Evolutionary conservation across 257 asterid genomes (phyloP).

Genomic region (Ocimum tenuiflorum): DNA sequence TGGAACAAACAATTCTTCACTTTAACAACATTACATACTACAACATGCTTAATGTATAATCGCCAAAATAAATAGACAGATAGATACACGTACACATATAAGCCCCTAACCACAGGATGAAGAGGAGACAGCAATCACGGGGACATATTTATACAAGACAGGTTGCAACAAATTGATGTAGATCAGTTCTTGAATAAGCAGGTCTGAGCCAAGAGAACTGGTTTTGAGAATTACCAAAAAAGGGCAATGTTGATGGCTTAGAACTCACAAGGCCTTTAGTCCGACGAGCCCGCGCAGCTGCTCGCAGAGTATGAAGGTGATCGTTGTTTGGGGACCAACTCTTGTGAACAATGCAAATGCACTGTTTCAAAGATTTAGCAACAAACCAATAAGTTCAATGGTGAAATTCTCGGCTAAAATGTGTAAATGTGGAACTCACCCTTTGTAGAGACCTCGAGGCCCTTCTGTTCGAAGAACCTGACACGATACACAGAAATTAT

Average conservation of each 20-base stretch:
- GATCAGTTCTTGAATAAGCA: no score
- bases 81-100: not conserved
- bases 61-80: not conserved
- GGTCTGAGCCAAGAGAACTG: no score
- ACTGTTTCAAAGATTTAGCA: slow-evolving; percentile 42
- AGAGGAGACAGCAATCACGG: not conserved
- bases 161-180: no score
- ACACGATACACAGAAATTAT: slow-evolving; percentile 3
- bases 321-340: slow-evolving; percentile 84
- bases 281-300: slow-evolving; percentile 76
- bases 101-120: not conserved
- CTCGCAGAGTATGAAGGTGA: slow-evolving; percentile 82
- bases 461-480: slow-evolving; percentile 89
- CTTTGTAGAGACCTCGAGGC: slow-evolving; percentile 85
- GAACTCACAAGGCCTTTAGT: slow-evolving; percentile 52
- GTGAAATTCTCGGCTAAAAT: no score
- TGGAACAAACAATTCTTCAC: no score
- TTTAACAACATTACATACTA: not conserved
- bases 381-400: not conserved
- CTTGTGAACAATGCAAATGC: slow-evolving; percentile 79
- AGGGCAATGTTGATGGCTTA: not conserved
- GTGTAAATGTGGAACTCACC: slow-evolving; percentile 34
- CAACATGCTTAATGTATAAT: not conserved
- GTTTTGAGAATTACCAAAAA: no score
- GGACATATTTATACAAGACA: no score